phyloP scores from a whole-genome alignment of 805 yeast species.

The Brettanomyces naardenensis region DNA sequence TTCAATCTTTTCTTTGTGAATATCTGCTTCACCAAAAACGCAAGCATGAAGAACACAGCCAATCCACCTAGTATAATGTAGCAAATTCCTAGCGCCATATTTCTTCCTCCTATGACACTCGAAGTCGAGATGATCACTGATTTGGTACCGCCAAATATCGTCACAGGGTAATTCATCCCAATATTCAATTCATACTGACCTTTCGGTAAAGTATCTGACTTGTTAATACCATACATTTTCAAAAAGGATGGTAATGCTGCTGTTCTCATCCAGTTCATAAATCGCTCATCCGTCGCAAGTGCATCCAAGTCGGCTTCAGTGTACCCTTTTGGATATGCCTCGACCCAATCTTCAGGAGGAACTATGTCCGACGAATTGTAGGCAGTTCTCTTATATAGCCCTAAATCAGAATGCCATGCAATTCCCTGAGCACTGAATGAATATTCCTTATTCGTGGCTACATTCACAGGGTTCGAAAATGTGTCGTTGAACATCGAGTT shows the following conservation, averaged over 20 bases:
- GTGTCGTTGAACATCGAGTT: slow-evolving; percentile 91
- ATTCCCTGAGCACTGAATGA: slow-evolving; percentile 49
- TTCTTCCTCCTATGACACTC: slow-evolving; percentile 81
- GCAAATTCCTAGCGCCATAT: slow-evolving; percentile 75
- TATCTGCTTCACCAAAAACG: slow-evolving; percentile 73
- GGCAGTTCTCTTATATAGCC: slow-evolving; percentile 62
- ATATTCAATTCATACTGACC: slow-evolving; percentile 70
- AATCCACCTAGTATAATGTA: slow-evolving; percentile 80
- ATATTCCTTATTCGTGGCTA: slow-evolving; percentile 28
- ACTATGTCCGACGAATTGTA: slow-evolving; percentile 65
- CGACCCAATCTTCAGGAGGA: slow-evolving; percentile 92
- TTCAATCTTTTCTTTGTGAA: slow-evolving; percentile 33
- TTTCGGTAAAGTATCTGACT: slow-evolving; percentile 34
- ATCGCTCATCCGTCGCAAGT: slow-evolving; percentile 66
- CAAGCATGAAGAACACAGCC: slow-evolving; percentile 59
- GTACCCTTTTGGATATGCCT: slow-evolving; percentile 78
- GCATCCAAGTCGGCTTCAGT: slow-evolving; percentile 76
- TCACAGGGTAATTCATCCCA: slow-evolving; percentile 74
- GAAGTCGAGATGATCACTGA: slow-evolving; percentile 74
- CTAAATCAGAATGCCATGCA: slow-evolving; percentile 77
- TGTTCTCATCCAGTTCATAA: slow-evolving; percentile 98
- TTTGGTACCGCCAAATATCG: slow-evolving; percentile 83
- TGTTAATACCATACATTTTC: slow-evolving; percentile 74
- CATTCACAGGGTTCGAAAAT: slow-evolving; percentile 41
- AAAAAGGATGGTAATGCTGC: slow-evolving; percentile 88